Conservation (phyloP, 2,329 filamentous ascomycete genomes). For the Aspergillus novofumigatus region DNA sequence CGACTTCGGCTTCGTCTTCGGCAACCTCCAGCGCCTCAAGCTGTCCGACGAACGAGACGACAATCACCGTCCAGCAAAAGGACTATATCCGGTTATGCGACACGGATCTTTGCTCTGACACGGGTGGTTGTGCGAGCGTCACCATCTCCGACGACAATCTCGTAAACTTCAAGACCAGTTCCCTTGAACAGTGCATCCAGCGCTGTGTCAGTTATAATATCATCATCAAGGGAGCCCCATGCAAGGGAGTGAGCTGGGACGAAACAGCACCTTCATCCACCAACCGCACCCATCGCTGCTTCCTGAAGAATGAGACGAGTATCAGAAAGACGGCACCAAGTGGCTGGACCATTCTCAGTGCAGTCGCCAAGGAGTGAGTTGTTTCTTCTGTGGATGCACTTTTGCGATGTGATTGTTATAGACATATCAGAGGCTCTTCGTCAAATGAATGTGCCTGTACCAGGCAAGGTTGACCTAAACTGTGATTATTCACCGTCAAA, state of each 20-base stretch:
- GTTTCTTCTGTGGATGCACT: not conserved
- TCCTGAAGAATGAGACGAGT: not conserved
- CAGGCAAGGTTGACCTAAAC: no score
- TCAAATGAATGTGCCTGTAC: no score
- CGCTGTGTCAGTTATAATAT: not conserved
- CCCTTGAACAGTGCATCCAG: not conserved
- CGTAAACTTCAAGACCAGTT: not conserved
- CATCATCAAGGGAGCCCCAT: not conserved
- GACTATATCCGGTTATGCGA: not conserved
- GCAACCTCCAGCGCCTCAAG: not conserved
- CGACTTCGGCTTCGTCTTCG: not conserved
- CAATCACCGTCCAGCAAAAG: not conserved
- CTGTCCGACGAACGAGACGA: not conserved
- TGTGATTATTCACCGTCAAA: no score
- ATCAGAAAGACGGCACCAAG: not conserved
- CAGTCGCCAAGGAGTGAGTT: not conserved
- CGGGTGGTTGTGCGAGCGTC: not conserved
- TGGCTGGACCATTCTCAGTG: not conserved
- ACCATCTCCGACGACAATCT: not conserved
- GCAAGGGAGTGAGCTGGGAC: not conserved
- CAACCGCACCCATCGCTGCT: not conserved
- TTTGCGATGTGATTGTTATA: not conserved
- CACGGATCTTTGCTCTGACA: not conserved
- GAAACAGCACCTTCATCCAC: not conserved
- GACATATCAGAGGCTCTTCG: not conserved